phyloP scores from a whole-genome alignment of 2,329 filamentous ascomycete species.

The Penicillium vulpinum region DNA sequence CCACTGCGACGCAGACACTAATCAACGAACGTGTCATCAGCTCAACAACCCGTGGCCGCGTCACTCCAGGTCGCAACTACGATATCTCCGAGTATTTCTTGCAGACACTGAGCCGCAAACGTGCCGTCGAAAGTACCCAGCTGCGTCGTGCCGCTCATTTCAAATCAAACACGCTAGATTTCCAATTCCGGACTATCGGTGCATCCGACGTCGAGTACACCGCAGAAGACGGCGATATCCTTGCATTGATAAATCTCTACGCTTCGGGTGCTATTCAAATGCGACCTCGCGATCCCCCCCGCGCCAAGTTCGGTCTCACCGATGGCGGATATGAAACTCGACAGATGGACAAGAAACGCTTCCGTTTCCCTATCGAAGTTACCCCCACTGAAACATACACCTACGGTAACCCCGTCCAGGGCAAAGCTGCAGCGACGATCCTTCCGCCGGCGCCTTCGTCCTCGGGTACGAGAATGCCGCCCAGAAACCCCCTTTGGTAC shows the following conservation, averaged over 20 bases:
- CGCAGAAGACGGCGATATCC: slow-evolving; percentile 46
- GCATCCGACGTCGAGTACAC: slow-evolving; percentile 36
- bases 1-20: slow-evolving; percentile 43
- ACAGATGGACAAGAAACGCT: slow-evolving; percentile 45
- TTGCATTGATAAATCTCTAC: slow-evolving; percentile 46
- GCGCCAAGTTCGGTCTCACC: slow-evolving; percentile 48
- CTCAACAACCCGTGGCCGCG: slow-evolving; percentile 40
- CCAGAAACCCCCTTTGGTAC: slow-evolving; percentile 49
- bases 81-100: slow-evolving; percentile 47
- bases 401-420: slow-evolving; percentile 40
- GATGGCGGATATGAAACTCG: slow-evolving; percentile 50
- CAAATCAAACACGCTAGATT: slow-evolving; percentile 46
- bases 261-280: slow-evolving; percentile 38
- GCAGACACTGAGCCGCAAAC: slow-evolving; percentile 40
- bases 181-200: slow-evolving; percentile 33
- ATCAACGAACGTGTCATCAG: slow-evolving; percentile 43
- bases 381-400: slow-evolving; percentile 39
- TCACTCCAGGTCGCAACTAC: slow-evolving; percentile 46
- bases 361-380: slow-evolving; percentile 47
- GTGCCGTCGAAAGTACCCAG: slow-evolving; percentile 42
- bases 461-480: slow-evolving; percentile 11
- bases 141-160: slow-evolving; percentile 44
- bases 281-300: slow-evolving; percentile 41
- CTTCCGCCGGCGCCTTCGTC: slow-evolving; percentile 19
- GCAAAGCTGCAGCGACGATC: slow-evolving; percentile 7